These are phyloP conservation scores for Avena atlantica DNA, from an alignment of 176 grass and related monocot genomes.

Conservation along the genomic window DNA sequence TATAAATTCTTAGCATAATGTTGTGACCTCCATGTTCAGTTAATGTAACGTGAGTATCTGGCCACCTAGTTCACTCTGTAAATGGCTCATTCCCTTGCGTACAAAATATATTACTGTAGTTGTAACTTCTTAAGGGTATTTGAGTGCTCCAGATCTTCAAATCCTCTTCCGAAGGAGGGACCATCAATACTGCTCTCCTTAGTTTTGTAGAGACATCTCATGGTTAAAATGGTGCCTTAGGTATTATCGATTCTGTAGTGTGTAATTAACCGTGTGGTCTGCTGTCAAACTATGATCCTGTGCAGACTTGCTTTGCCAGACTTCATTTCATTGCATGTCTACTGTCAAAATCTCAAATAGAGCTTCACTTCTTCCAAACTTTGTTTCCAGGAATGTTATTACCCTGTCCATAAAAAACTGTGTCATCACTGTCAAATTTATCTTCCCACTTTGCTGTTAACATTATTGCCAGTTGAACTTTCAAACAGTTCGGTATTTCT, in stretches of 20 bases:
- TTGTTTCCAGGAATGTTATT: constrained; percentile 3
- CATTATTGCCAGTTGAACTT: background rate
- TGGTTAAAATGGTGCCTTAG: background rate
- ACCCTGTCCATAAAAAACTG: background rate
- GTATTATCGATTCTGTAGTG: background rate
- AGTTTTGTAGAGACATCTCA: background rate
- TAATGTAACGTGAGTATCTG: background rate
- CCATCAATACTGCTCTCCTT: background rate
- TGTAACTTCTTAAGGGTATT: constrained; percentile 14
- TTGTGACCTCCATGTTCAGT: background rate
- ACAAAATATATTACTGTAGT: background rate
- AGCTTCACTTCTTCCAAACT: background rate
- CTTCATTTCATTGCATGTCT: background rate
- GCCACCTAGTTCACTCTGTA: background rate
- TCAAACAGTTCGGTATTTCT: background rate
- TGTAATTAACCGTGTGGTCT: constrained; percentile 16
- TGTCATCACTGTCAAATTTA: constrained; percentile 11
- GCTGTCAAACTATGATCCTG: constrained; percentile 8
- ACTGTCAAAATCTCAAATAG: constrained; percentile 19
- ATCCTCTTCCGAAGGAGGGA: background rate
- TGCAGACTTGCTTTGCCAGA: constrained; percentile 18
- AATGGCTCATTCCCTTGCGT: background rate
- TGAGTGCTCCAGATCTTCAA: background rate
- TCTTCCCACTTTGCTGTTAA: background rate
- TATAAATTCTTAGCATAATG: background rate